Evolutionary conservation across 2,329 filamentous ascomycete species (phyloP).

Genomic region (Neurospora crassa): DNA sequence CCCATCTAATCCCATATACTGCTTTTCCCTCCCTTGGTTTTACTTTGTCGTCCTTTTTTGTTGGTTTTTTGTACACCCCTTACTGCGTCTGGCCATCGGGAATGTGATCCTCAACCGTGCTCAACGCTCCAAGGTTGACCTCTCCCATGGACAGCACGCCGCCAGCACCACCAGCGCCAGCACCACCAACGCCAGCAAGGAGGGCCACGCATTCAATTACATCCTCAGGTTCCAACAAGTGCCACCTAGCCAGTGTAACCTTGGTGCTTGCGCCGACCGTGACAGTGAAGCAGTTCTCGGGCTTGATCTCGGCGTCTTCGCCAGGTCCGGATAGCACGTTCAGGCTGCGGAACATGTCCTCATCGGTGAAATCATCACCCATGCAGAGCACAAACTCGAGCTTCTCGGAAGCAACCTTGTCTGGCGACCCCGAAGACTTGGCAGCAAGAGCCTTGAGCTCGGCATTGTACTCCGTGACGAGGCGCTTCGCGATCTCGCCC

Average conservation of each 20-base stretch:
- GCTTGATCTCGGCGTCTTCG: slow-evolving; percentile 36
- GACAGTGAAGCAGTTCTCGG: slow-evolving; percentile 73
- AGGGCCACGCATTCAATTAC: slow-evolving; percentile 63
- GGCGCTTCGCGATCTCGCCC: slow-evolving; percentile 80
- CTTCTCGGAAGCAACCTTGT: slow-evolving; percentile 32
- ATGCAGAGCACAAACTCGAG: slow-evolving; percentile 84
- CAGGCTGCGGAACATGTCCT: slow-evolving; percentile 89
- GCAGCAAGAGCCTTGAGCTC: slow-evolving; percentile 16
- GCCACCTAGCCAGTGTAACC: slow-evolving; percentile 82
- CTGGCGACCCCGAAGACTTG: slow-evolving; percentile 3
- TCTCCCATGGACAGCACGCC: slow-evolving; percentile 35
- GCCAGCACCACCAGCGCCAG: slow-evolving; percentile 18
- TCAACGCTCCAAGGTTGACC: slow-evolving; percentile 47
- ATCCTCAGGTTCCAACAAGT: slow-evolving; percentile 79
- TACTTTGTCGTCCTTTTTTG: background rate
- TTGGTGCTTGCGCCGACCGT: slow-evolving; percentile 89
- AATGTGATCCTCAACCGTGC: slow-evolving; percentile 42
- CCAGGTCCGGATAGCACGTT: slow-evolving; percentile 38
- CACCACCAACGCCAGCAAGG: slow-evolving; percentile 36
- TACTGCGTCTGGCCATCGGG: slow-evolving; percentile 20
- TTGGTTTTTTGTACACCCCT: background rate
- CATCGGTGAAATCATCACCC: slow-evolving; percentile 94
- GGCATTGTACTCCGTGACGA: slow-evolving; percentile 64
- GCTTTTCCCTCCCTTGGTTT: background rate
- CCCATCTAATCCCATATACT: background rate